These are phyloP conservation scores for Viola odorata DNA, from an alignment of 345 rosid genomes.

Conservation along the genomic window DNA sequence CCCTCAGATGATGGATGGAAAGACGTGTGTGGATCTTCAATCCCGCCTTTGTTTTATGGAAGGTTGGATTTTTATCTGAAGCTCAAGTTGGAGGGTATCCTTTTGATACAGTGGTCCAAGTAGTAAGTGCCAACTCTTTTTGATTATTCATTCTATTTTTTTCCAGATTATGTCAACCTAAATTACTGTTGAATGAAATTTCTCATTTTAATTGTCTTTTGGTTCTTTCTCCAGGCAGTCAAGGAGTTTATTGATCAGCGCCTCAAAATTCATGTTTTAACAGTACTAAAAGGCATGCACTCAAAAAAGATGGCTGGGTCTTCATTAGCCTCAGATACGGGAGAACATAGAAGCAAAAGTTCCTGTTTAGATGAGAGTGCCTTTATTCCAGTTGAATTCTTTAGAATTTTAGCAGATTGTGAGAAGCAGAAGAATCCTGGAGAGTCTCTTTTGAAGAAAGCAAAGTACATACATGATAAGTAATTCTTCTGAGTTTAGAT, in stretches of 20 bases:
- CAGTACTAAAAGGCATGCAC: slow-evolving; percentile 77
- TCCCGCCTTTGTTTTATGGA: slow-evolving; percentile 11
- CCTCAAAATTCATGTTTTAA: slow-evolving; percentile 75
- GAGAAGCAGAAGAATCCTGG: slow-evolving; percentile 88
- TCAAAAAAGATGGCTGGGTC: slow-evolving; percentile 59
- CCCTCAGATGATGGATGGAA: slow-evolving; percentile 51
- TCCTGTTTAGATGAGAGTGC: slow-evolving; percentile 48
- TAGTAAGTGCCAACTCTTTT: slow-evolving; percentile 48
- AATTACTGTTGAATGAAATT: not conserved
- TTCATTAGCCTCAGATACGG: slow-evolving; percentile 37
- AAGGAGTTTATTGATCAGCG: slow-evolving; percentile 87
- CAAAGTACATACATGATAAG: too few relatives aligned
- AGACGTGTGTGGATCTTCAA: slow-evolving; percentile 69
- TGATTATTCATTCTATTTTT: not conserved
- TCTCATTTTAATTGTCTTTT: slow-evolving; percentile 17
- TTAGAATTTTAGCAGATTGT: slow-evolving; percentile 79
- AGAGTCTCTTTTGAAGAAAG: slow-evolving; percentile 68
- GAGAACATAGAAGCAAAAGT: slow-evolving; percentile 38
- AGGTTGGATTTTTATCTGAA: slow-evolving; percentile 96
- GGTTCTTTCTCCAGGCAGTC: slow-evolving; percentile 51
- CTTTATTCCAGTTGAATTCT: slow-evolving; percentile 69
- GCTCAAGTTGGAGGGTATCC: slow-evolving; percentile 94
- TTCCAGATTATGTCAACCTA: not conserved
- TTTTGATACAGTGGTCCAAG: slow-evolving; percentile 71
- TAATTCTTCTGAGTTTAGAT: too few relatives aligned